Base-by-base conservation (phyloP, 2,329 filamentous ascomycete genomes). In the Pezizomycotina sp. region DNA sequence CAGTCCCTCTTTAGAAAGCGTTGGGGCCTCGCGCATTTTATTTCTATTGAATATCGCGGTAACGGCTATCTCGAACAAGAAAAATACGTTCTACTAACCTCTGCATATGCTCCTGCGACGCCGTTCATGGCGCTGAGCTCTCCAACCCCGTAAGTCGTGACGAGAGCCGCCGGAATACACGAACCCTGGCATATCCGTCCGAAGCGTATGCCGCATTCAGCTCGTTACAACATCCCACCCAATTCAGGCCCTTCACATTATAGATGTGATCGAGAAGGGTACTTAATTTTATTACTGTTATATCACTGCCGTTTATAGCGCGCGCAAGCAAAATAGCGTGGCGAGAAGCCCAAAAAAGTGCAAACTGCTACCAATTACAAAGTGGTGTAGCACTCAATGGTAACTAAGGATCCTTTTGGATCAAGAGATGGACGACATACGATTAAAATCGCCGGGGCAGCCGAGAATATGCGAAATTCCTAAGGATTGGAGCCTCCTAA, bases 121-220 rank as follows among this genome's bases (percentile, higher is more conserved):
- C 64, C 68, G 47, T 72, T 71, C 49, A 71, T 60, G 4, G 68
- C 67, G 3, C 67, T 70, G n/a, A 66, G 53, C 48, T 67, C 64
- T 6, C 63, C 63, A 6, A 65, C 62, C 7, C 62, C 64, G 46
- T 65, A 66, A 1, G 62, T 65, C 3, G 64, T 67, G 16, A 67
- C 45, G 5, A 66, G 40, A 5, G 61, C 61, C 13, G 56, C 57
- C n/a, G 51, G 52, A 3, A 60, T 58, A 10, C 62, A 18, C 62
- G 63, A 32, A 66, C 57, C 24, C 63, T 58, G 12, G 61, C 59
- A 52, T 67, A 67, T 9, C 63, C 64, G 55, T 67, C 64, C 2
- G 64, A 61, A 2, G 63, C 63, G 46, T 68, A 67, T 5, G 51
- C 54, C 18, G 50, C 53, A 31, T 56, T 57, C 24, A 58, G 46